Conservation (phyloP, 2,329 filamentous ascomycete genomes). For the Colletotrichum sojae region DNA sequence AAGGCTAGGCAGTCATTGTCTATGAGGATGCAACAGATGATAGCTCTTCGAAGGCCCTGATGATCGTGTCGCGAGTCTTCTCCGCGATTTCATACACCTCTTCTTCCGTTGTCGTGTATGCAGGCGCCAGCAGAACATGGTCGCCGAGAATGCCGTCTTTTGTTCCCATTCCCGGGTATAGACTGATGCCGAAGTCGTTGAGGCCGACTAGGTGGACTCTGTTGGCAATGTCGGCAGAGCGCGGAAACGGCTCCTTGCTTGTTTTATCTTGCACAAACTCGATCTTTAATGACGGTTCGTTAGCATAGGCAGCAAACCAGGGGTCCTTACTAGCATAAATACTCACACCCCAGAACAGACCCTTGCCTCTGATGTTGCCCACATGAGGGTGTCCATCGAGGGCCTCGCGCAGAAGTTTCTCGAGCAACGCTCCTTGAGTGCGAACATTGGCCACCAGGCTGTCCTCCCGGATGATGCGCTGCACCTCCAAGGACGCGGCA, state of each 20-base stretch:
- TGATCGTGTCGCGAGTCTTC: slow-evolving; percentile 39
- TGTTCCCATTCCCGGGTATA: slow-evolving; percentile 54
- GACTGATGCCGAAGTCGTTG: slow-evolving; percentile 60
- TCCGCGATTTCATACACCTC: slow-evolving; percentile 42
- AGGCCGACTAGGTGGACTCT: slow-evolving; percentile 55
- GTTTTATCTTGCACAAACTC: slow-evolving; percentile 48
- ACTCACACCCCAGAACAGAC: slow-evolving; percentile 49
- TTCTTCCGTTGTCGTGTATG: slow-evolving; percentile 30
- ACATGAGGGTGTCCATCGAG: slow-evolving; percentile 47
- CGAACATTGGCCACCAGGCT: slow-evolving; percentile 71
- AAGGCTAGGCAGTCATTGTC: too few species aligned
- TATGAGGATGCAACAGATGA: not conserved
- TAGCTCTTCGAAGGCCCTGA: slow-evolving; percentile 24
- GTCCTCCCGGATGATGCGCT: slow-evolving; percentile 70
- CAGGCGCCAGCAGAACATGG: slow-evolving; percentile 44
- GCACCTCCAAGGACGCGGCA: slow-evolving; percentile 74
- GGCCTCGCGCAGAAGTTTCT: slow-evolving; percentile 40
- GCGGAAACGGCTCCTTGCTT: slow-evolving; percentile 49
- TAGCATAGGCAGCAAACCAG: not conserved
- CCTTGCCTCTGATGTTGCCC: slow-evolving; percentile 49
- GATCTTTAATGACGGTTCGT: slow-evolving; percentile 40
- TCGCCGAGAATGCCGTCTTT: slow-evolving; percentile 44
- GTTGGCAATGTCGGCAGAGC: slow-evolving; percentile 46
- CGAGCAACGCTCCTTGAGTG: slow-evolving; percentile 59
- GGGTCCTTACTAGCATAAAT: not conserved